phyloP scores from a whole-genome alignment of 345 rosid genomes.

The Ricinus communis region DNA sequence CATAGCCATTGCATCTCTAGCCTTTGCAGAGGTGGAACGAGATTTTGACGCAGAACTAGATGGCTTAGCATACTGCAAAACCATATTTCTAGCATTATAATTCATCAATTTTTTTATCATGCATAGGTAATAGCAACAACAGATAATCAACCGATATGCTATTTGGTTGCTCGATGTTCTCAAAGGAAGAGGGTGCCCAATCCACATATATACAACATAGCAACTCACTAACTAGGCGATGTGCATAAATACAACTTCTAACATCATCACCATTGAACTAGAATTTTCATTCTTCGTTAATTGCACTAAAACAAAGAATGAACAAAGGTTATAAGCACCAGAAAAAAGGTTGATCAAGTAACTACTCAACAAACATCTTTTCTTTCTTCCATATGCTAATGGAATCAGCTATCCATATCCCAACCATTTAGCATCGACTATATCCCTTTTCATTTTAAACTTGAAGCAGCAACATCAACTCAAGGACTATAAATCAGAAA shows the following conservation, averaged over 20 bases:
- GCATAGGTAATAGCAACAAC: not conserved
- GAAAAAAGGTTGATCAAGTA: not conserved
- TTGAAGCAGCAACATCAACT: not conserved
- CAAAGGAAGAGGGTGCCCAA: no score
- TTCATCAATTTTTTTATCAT: not conserved
- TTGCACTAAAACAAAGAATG: not conserved
- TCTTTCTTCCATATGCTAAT: not conserved
- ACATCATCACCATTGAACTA: not conserved
- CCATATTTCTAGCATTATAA: conserved; percentile 6
- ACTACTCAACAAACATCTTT: not conserved
- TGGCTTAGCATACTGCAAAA: conserved; percentile 52
- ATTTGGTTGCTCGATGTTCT: not conserved
- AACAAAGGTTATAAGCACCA: not conserved
- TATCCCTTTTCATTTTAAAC: not conserved
- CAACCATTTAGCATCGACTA: not conserved
- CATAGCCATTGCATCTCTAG: conserved; percentile 39
- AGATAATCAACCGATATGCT: not conserved
- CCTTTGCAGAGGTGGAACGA: conserved; percentile 42
- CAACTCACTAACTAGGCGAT: no score
- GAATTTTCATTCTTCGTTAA: not conserved
- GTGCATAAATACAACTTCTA: no score
- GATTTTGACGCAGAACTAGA: conserved; percentile 66
- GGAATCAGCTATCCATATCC: not conserved
- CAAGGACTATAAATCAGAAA: no score
- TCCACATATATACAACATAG: no score